Conservation (phyloP, 176 grass and related monocot species). For the Aechmea fasciata region DNA sequence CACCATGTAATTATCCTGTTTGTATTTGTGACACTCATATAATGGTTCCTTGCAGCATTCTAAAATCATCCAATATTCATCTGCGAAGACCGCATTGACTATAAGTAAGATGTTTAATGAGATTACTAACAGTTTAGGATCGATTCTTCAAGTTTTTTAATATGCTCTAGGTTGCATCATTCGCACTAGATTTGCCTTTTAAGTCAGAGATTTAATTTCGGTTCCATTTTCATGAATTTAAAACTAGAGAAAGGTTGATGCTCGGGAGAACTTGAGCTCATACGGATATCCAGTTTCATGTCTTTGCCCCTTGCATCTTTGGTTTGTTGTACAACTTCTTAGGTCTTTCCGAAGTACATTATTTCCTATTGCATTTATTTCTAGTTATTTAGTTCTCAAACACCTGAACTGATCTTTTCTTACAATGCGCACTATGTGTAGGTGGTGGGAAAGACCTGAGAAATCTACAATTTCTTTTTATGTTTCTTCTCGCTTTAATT, state of each 20-base stretch:
- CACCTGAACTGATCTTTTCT: no score
- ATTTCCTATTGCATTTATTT: not conserved
- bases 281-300: not conserved
- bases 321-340: not conserved
- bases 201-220: not conserved
- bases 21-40: no score
- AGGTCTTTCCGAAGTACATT: not conserved
- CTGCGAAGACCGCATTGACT: no score
- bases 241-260: not conserved
- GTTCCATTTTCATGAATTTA: not conserved
- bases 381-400: not conserved
- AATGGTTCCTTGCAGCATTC: no score
- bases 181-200: no score
- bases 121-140: no score
- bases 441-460: not conserved
- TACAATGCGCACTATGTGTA: no score
- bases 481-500: conserved; percentile 7
- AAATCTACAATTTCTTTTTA: not conserved
- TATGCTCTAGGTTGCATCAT: no score
- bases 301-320: not conserved
- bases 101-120: no score
- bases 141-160: no score
- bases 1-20: no score
- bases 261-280: not conserved
- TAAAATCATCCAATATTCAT: no score